These are phyloP conservation scores for Crataegus laevigata DNA, from an alignment of 306 rosid species.

Conservation along the genomic window DNA sequence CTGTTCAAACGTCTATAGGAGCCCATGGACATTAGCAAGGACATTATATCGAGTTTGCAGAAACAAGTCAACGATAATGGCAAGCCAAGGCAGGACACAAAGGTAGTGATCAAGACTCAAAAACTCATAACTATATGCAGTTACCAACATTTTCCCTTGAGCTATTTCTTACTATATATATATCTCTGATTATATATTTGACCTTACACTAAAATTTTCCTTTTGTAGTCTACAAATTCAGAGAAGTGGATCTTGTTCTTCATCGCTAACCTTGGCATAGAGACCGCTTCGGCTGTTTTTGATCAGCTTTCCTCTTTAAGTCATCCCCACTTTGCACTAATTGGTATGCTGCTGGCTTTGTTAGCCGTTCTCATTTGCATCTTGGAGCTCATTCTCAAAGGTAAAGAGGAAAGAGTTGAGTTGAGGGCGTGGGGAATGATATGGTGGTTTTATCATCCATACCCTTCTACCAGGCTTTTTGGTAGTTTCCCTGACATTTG, in stretches of 20 bases:
- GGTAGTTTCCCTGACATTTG: background rate
- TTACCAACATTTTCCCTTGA: background rate
- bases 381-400: background rate
- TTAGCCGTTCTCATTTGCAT: background rate
- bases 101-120: background rate
- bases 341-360: background rate
- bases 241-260: background rate
- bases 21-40: background rate
- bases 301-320: background rate
- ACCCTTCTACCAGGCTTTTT: background rate
- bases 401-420: background rate
- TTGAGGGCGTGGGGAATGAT: background rate
- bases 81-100: background rate
- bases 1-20: background rate
- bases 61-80: background rate
- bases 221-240: background rate
- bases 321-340: background rate
- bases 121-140: too few species aligned
- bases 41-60: background rate
- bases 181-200: background rate
- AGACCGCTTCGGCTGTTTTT: background rate
- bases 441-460: background rate
- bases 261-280: background rate
- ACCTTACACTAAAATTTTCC: background rate
- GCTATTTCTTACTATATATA: too few species aligned